Percentiles rank a stretch among this genome's conserved stretches.
These are phyloP conservation scores for Yarrowia bubula DNA, from an alignment of 805 yeast genomes.

Conservation along the genomic window DNA sequence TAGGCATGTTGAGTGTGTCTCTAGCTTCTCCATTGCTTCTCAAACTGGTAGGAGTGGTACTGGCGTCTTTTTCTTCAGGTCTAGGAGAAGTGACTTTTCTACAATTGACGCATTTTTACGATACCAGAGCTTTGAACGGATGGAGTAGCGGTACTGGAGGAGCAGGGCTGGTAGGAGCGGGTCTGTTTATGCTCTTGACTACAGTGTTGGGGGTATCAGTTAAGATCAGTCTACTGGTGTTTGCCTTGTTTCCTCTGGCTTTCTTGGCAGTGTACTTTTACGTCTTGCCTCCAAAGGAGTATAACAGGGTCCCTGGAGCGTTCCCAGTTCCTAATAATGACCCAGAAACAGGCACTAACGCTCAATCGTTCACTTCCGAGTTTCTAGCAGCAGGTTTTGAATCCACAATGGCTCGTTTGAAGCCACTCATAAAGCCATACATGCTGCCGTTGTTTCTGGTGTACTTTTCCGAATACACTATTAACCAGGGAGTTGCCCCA, in stretches of 20 bases:
- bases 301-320: background rate
- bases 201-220: conserved; percentile 61
- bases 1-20: conserved; percentile 75
- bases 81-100: conserved; percentile 87
- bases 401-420: conserved; percentile 34
- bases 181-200: conserved; percentile 66
- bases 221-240: conserved; percentile 53
- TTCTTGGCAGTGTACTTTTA: conserved; percentile 36
- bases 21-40: conserved; percentile 41
- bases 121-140: conserved; percentile 64
- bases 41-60: conserved; percentile 63
- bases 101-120: conserved; percentile 78
- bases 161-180: conserved; percentile 83
- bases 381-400: background rate
- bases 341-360: background rate
- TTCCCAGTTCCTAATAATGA: background rate
- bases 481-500: conserved; percentile 90
- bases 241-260: conserved; percentile 45
- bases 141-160: conserved; percentile 96
- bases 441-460: conserved; percentile 85
- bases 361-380: background rate
- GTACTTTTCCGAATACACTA: conserved; percentile 79
- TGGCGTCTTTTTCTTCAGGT: conserved; percentile 85
- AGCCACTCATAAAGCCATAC: conserved; percentile 44
- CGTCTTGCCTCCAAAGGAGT: conserved; percentile 36